Base-by-base conservation (phyloP, 2,329 filamentous ascomycete genomes). In the Dryadomyces quercus-mongolicae region DNA sequence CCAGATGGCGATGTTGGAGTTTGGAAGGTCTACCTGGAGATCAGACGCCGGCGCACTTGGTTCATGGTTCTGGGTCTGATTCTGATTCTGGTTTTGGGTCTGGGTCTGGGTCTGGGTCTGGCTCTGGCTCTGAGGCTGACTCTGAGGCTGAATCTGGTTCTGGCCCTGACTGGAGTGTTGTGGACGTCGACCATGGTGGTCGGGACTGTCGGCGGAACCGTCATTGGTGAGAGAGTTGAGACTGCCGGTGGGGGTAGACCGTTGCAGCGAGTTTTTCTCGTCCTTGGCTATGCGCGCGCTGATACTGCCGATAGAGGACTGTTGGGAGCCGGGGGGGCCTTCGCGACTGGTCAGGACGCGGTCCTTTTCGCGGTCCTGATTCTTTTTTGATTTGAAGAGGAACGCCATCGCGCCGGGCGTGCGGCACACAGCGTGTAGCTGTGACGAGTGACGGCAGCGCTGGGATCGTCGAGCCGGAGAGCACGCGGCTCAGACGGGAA, bases 341-440 rank as follows among this genome's bases (percentile, higher is more conserved):
- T 82, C 78, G 65, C 78, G 77, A 65, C 73, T 77, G 53, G 74
- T 70, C 60, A 78, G 66, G 55, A 71, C 72, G 65, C 82, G 79
- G 62, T 84, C 82, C 68, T 85, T 82, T 65, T 81, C 59, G 42
- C 58, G 59, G 10, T 84, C 81, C 68, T 85, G 82, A 65, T 80
- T 78, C 70, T 88, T 89, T 71, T 89, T 90, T 55, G 84, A 87
- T 69, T 88, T 88, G 74, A 90, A 90, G 58, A 90, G 77, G 69
- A 90, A 90, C 61, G 86, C 83, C 86, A 90, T 90, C 69, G 68
- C 75, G 68, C 25, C 25, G 25, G 25, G 25, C 25, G 25, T 31
- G 25, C 25, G 25, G 25, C 25, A 31, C n/a, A n/a, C n/a, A n/a
- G n/a, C n/a, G n/a, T n/a, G n/a, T n/a, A n/a, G n/a, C n/a, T n/a